phyloP scores from a whole-genome alignment of 192 early-diverging fungal genomes.

The Glomus cerebriforme region DNA sequence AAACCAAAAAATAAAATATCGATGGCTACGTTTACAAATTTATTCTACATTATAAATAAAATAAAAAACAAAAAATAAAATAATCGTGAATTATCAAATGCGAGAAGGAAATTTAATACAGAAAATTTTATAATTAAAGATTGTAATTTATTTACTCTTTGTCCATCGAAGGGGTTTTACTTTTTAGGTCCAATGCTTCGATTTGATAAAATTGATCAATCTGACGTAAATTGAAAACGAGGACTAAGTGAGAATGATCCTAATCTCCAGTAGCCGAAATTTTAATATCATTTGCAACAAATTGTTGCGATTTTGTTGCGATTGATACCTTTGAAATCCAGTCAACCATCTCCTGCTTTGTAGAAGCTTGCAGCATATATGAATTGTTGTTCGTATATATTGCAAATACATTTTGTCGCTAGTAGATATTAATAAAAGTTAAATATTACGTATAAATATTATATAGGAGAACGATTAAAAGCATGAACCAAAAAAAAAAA shows the following conservation, averaged over 20 bases:
- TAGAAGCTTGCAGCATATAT: slow-evolving; percentile 66
- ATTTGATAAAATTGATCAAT: slow-evolving; percentile 30
- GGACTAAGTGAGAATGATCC: slow-evolving; percentile 20
- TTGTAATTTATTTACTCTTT: not conserved
- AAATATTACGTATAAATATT: not conserved
- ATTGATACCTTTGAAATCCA: slow-evolving; percentile 57
- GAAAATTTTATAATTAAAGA: not conserved
- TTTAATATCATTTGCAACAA: not conserved
- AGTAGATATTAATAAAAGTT: slow-evolving; percentile 25
- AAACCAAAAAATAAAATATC: not conserved
- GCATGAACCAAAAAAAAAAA: not conserved
- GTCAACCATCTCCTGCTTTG: slow-evolving; percentile 61
- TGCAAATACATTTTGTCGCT: slow-evolving; percentile 69
- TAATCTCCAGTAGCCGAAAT: slow-evolving; percentile 12
- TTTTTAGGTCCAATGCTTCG: not conserved
- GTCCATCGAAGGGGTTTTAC: slow-evolving; percentile 29
- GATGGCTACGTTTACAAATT: not conserved
- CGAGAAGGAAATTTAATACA: not conserved
- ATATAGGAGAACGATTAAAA: not conserved
- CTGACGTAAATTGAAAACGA: slow-evolving; percentile 17
- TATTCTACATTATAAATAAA: not conserved
- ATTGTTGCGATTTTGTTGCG: not conserved
- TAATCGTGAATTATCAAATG: not conserved
- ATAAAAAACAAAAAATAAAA: not conserved
- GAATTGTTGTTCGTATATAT: slow-evolving; percentile 65